phyloP scores from a whole-genome alignment of 495 filamentous ascomycete genomes.

The Articulospora tetracladia region DNA sequence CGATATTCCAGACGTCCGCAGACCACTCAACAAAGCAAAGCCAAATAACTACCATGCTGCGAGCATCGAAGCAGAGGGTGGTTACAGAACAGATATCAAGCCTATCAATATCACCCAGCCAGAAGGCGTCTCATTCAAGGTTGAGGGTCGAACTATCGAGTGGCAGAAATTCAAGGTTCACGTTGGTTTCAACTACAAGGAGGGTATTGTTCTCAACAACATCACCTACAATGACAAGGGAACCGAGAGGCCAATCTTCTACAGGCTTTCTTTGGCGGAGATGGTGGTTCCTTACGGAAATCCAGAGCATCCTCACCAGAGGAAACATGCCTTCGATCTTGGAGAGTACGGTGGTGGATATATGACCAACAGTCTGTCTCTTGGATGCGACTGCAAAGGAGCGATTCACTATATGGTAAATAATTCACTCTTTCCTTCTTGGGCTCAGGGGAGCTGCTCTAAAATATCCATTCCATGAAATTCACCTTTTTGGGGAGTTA shows the following conservation, averaged over 20 bases:
- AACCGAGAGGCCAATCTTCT: slow-evolving; percentile 75
- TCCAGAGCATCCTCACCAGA: slow-evolving; percentile 86
- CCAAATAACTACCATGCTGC: slow-evolving; percentile 79
- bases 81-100: slow-evolving; percentile 77
- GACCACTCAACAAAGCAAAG: slow-evolving; percentile 69
- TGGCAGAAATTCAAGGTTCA: slow-evolving; percentile 98
- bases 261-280: slow-evolving; percentile 87
- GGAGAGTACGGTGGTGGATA: slow-evolving; percentile 94
- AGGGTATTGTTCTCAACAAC: slow-evolving; percentile 88
- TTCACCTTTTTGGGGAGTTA: not conserved
- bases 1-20: slow-evolving; percentile 76
- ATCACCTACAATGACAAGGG: slow-evolving; percentile 90
- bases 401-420: slow-evolving; percentile 85
- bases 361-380: slow-evolving; percentile 87
- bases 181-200: slow-evolving; percentile 94
- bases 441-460: too few relatives aligned
- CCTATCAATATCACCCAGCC: slow-evolving; percentile 96
- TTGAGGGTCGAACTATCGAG: slow-evolving; percentile 71
- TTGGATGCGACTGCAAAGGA: slow-evolving; percentile 95
- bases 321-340: slow-evolving; percentile 92
- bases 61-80: slow-evolving; percentile 68
- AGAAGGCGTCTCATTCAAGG: slow-evolving; percentile 86
- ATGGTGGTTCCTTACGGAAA: slow-evolving; percentile 98
- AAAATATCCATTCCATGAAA: too few relatives aligned
- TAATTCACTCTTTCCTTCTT: not conserved